These are phyloP conservation scores for Calonectria honghensis DNA, from an alignment of 2,329 filamentous ascomycete genomes.

Conservation along the genomic window DNA sequence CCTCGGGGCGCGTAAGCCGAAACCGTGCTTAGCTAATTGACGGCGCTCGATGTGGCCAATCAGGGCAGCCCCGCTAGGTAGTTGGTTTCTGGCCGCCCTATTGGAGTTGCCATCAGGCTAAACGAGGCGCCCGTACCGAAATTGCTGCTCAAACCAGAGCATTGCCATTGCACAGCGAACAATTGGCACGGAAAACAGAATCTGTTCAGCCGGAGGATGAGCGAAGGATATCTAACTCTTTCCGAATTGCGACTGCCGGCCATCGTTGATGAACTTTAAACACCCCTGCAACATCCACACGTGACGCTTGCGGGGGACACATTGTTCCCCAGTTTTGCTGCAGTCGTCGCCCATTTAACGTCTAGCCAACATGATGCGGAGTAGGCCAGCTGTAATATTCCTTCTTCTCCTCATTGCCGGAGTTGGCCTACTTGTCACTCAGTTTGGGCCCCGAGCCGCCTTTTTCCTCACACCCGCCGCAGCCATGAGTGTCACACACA, in stretches of 20 bases:
- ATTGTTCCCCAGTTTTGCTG: constrained; percentile 9
- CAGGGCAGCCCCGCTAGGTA: background rate
- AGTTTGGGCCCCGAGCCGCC: background rate
- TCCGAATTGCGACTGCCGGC: background rate
- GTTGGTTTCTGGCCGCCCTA: background rate
- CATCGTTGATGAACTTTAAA: background rate
- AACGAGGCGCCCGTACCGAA: constrained; percentile 8
- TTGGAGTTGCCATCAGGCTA: background rate
- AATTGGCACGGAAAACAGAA: background rate
- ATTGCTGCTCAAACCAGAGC: background rate
- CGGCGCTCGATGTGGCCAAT: background rate
- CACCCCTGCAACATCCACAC: background rate
- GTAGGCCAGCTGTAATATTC: background rate
- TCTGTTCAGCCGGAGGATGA: background rate
- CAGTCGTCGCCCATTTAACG: background rate
- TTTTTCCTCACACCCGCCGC: constrained; percentile 15
- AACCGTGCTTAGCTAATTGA: constrained; percentile 15
- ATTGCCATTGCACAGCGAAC: background rate
- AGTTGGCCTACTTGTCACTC: background rate
- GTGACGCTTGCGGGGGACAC: constrained; percentile 8
- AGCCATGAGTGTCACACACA: constrained; percentile 71
- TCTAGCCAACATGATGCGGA: background rate
- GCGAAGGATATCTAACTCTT: background rate
- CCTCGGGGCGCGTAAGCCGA: background rate
- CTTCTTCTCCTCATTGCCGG: background rate